A percentile compares a stretch with the other conserved stretches of the same genome.
Conservation (phyloP, 148 eudicot species). For the Camellia sinensis region DNA sequence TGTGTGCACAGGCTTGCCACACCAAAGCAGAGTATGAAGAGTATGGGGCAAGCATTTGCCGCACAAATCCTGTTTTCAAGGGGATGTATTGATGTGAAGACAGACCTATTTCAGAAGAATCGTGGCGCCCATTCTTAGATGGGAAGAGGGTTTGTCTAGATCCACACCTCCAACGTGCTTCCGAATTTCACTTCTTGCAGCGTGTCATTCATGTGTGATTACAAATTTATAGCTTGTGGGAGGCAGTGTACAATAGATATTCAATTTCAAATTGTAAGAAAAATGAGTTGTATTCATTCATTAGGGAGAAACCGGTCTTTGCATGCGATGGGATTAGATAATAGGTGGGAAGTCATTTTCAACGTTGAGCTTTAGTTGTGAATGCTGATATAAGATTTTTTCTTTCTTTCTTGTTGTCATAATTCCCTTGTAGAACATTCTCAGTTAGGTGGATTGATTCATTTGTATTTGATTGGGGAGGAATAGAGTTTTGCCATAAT, state of each 20-base stretch:
- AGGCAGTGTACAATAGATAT: slow-evolving; percentile 23
- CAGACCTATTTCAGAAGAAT: slow-evolving; percentile 14
- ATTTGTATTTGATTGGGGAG: slow-evolving; percentile 8
- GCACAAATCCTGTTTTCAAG: slow-evolving; percentile 94
- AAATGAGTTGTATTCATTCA: slow-evolving; percentile 18
- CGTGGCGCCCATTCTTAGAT: neutral
- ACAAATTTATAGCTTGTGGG: slow-evolving; percentile 20
- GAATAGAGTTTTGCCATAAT: slow-evolving; percentile 16
- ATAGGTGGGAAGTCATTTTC: neutral
- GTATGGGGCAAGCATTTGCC: slow-evolving; percentile 95
- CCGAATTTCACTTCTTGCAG: neutral
- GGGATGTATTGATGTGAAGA: slow-evolving; percentile 74
- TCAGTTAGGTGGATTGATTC: slow-evolving; percentile 8
- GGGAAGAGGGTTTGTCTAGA: no score
- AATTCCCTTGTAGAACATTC: slow-evolving; percentile 11
- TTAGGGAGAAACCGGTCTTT: slow-evolving; percentile 19
- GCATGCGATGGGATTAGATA: neutral
- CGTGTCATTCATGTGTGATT: slow-evolving; percentile 12
- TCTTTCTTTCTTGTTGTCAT: slow-evolving; percentile 6
- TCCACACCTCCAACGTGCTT: slow-evolving; percentile 3
- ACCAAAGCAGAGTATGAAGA: slow-evolving; percentile 98
- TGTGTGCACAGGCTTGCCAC: slow-evolving; percentile 73
- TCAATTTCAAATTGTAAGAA: slow-evolving; percentile 20
- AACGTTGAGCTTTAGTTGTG: no score
- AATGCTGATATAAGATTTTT: neutral